Evolutionary conservation across 2,329 filamentous ascomycete genomes (phyloP).

Genomic region (Penicillium capsulatum): DNA sequence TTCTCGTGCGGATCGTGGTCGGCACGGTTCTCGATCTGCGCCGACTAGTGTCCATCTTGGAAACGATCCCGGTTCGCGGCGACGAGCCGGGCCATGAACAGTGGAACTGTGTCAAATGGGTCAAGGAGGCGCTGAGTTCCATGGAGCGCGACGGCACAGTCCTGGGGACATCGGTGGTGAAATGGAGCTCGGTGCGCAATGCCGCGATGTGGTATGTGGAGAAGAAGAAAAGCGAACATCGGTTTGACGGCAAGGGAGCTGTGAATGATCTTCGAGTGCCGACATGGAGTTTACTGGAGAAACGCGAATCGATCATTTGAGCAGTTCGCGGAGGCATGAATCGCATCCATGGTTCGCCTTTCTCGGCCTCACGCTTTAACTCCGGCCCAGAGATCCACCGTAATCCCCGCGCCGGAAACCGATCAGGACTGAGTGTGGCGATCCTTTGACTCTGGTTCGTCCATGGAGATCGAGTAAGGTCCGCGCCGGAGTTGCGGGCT

Average conservation of each 20-base stretch:
- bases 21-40: constrained; percentile 32
- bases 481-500: too few relatives aligned
- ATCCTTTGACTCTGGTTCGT: too few relatives aligned
- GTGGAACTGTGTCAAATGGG: constrained; percentile 46
- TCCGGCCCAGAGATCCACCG: too few relatives aligned
- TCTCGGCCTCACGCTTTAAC: too few relatives aligned
- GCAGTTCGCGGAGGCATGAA: too few relatives aligned
- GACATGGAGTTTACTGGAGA: background rate
- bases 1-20: constrained; percentile 31
- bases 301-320: background rate
- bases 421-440: too few relatives aligned
- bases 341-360: too few relatives aligned
- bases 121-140: constrained; percentile 39
- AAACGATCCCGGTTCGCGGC: constrained; percentile 29
- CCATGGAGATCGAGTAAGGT: too few relatives aligned
- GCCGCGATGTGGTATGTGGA: constrained; percentile 40
- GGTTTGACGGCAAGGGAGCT: constrained; percentile 38
- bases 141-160: constrained; percentile 28
- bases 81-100: constrained; percentile 16
- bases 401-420: too few relatives aligned
- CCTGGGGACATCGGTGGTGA: constrained; percentile 29
- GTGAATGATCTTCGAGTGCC: constrained; percentile 23
- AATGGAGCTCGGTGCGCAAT: constrained; percentile 37
- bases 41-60: constrained; percentile 28
- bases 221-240: constrained; percentile 38